Evolutionary conservation across 2,329 filamentous ascomycete genomes (phyloP).

Genomic region (Monilinia vaccinii-corymbosi): DNA sequence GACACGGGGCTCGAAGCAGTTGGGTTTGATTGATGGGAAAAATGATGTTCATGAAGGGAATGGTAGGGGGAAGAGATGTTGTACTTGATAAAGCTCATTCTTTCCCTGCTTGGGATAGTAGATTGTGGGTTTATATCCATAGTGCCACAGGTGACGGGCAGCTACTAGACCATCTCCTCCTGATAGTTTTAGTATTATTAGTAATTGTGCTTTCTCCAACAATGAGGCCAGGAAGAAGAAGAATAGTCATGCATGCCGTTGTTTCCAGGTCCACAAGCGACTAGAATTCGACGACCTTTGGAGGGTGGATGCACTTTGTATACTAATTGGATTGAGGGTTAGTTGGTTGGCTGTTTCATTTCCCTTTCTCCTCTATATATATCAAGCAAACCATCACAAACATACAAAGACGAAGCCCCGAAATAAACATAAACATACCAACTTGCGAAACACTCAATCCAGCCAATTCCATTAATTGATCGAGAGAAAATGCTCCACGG

Average conservation of each 20-base stretch:
- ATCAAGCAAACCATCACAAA: neutral
- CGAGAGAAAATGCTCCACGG: constrained; percentile 77
- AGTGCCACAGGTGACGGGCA: constrained; percentile 82
- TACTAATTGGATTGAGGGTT: constrained; percentile 40
- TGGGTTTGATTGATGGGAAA: neutral
- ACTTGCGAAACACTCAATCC: constrained; percentile 89
- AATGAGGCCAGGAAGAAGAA: neutral
- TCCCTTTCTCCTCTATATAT: neutral
- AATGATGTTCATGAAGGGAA: neutral
- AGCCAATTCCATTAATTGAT: constrained; percentile 95
- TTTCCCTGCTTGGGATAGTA: constrained; percentile 92
- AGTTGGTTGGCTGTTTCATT: neutral
- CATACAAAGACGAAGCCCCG: neutral
- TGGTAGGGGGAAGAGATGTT: constrained; percentile 4
- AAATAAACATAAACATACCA: constrained; percentile 39
- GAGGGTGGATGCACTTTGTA: constrained; percentile 72
- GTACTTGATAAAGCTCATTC: constrained; percentile 78
- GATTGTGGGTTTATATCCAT: constrained; percentile 79
- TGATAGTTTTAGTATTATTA: constrained; percentile 28
- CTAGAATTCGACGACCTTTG: constrained; percentile 63
- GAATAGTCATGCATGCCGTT: constrained; percentile 45
- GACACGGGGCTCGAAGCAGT: neutral
- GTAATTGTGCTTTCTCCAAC: neutral
- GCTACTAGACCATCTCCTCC: constrained; percentile 93
- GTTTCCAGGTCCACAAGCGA: constrained; percentile 83